phyloP scores from a whole-genome alignment of 1,284 basidiomycete species.

The Tremellales sp. region DNA sequence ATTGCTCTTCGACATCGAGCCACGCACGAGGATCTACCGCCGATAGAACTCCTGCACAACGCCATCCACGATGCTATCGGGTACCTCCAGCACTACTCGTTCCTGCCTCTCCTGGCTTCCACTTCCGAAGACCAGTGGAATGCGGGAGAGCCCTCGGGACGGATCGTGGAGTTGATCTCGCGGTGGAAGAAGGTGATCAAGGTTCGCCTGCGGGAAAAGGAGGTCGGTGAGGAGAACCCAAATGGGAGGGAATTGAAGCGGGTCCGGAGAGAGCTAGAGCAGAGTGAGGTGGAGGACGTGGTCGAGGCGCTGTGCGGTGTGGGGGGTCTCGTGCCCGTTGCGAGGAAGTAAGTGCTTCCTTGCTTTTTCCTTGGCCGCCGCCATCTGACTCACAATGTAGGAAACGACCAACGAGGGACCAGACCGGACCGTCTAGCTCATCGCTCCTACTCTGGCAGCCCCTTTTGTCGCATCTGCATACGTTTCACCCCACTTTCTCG shows the following conservation, averaged over 20 bases:
- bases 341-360: conserved; percentile 63
- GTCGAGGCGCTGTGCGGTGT: conserved; percentile 61
- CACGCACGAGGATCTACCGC: conserved; percentile 93
- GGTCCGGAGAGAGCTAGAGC: conserved; percentile 41
- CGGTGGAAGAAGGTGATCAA: conserved; percentile 46
- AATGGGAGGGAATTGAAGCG: conserved; percentile 44
- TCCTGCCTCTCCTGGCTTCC: conserved; percentile 61
- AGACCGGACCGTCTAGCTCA: conserved; percentile 53
- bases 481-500: conserved; percentile 58
- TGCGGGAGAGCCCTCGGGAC: neutral
- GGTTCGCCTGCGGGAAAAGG: conserved; percentile 55
- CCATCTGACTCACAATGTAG: conserved; percentile 37
- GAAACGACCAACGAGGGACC: conserved; percentile 50
- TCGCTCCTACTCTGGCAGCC: conserved; percentile 67
- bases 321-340: conserved; percentile 70
- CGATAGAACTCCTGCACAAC: conserved; percentile 70
- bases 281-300: conserved; percentile 60
- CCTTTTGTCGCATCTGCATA: conserved; percentile 61
- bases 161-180: conserved; percentile 52
- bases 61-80: conserved; percentile 64
- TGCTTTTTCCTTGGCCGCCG: neutral
- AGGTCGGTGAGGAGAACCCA: conserved; percentile 66
- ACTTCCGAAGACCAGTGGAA: conserved; percentile 56
- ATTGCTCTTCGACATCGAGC: conserved; percentile 93
- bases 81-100: conserved; percentile 66